Evolutionary conservation across 2,329 filamentous ascomycete species (phyloP), one percentile per base, ranked within the genome.

Genomic region (Botrytis sinoallii): DNA sequence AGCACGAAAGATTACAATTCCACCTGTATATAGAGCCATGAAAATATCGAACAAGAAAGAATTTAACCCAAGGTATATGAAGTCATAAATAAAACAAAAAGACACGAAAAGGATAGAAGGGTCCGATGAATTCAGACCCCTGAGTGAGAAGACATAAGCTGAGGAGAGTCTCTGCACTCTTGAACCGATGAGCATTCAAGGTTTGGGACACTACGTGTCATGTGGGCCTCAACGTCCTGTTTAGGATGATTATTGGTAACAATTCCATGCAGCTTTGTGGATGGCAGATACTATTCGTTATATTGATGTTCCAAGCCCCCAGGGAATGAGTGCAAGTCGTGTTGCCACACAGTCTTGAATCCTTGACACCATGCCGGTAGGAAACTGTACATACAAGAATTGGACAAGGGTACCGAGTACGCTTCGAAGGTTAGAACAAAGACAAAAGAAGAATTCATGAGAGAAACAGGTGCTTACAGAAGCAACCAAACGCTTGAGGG

Each of bases 401-500:
- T 5, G 18, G n/a, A 4, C 18, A 32, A 52, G 6, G 3, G 18
- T 25, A 2, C 64, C 38, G 1, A 52, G 22, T 35, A 66, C 29
- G 44, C 29, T 42, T 18, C 48, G 1, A 42, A 22, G 10, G 38
- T 46, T 16, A 29, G 10, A 12, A 20, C 14, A 20, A 52, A 20
- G 40, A 20, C 1, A 69, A 42, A 9, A n/a, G 12, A 40, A 57
- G 20, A 14, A 7, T 4, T 69, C 20, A 16, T 18, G 48, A 57
- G 35, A 57, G 35, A 20, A 57, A 32, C 5, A 57, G 60, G 22
- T 48, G 61, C 61, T 64, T 72, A 71, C 69, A 48, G 38, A 48
- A n/a, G 68, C 52, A 44, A 63, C 57, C 52, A 73, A 71, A 75
- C 70, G 75, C 74, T 68, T 69, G 72, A 61, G 65, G 71, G 61